These are phyloP conservation scores for Mucor plumbeus DNA, from an alignment of 371 early-diverging fungal genomes.

Conservation along the genomic window DNA sequence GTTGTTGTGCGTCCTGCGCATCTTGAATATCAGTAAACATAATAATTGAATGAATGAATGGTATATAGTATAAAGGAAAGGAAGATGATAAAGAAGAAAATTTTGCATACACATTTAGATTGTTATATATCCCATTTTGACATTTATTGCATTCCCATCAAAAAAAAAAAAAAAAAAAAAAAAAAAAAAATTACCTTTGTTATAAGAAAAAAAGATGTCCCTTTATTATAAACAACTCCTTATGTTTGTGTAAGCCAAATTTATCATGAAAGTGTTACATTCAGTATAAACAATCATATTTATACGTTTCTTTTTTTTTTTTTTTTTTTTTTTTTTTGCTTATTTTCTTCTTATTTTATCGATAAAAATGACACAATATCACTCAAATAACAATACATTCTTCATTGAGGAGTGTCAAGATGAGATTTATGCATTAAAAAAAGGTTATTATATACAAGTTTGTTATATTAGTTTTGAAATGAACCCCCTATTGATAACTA, in stretches of 20 bases:
- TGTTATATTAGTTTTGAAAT: not conserved
- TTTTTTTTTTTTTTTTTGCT: not conserved
- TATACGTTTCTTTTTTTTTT: not conserved
- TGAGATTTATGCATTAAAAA: not conserved
- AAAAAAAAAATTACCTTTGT: too few relatives aligned
- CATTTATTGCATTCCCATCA: slow-evolving; percentile 41
- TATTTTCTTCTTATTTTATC: not conserved
- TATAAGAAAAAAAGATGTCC: not conserved
- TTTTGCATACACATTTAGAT: not conserved
- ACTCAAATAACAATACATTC: not conserved
- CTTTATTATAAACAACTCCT: slow-evolving; percentile 8
- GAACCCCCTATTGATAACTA: not conserved
- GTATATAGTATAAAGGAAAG: slow-evolving; percentile 2
- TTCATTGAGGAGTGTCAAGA: not conserved
- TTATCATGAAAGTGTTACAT: not conserved
- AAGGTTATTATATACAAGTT: not conserved
- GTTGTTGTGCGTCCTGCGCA: slow-evolving; percentile 22
- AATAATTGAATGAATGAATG: slow-evolving; percentile 8
- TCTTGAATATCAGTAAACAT: slow-evolving; percentile 22
- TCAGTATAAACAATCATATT: not conserved
- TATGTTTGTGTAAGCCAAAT: not conserved
- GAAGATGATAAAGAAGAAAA: not conserved
- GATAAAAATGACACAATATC: not conserved
- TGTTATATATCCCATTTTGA: slow-evolving; percentile 29
- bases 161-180: too few relatives aligned